These are phyloP conservation scores for Alternaria gaisen DNA, from an alignment of 2,329 filamentous ascomycete species.

Conservation along the genomic window DNA sequence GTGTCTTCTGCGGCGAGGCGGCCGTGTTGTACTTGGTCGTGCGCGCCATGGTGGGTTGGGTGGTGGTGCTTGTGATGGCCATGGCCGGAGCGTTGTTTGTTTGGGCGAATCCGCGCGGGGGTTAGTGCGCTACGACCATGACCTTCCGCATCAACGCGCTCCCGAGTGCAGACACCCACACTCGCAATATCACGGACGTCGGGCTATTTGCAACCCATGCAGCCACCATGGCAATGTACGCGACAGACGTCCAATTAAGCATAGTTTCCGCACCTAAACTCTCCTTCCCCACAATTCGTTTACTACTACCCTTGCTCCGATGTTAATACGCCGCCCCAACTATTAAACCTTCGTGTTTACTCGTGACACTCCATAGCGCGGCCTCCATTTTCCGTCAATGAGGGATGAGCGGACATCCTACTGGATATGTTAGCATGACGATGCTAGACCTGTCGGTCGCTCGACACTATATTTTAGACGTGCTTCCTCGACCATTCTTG, in stretches of 20 bases:
- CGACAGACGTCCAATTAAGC: slow-evolving; percentile 19
- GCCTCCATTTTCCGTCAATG: slow-evolving; percentile 19
- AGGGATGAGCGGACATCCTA: neutral
- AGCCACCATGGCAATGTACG: neutral
- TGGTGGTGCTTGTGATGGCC: too few relatives aligned
- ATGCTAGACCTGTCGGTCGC: neutral
- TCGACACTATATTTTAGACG: neutral
- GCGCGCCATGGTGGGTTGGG: slow-evolving; percentile 60
- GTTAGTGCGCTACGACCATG: too few relatives aligned
- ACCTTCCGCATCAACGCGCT: neutral
- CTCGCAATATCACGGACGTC: neutral
- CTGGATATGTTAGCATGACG: neutral
- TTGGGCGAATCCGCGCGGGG: too few relatives aligned
- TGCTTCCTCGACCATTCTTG: neutral
- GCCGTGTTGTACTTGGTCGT: slow-evolving; percentile 56
- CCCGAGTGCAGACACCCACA: neutral
- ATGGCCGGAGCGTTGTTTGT: too few relatives aligned
- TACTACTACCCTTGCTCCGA: slow-evolving; percentile 16
- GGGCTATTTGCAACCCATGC: slow-evolving; percentile 1
- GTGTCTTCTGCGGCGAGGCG: slow-evolving; percentile 60
- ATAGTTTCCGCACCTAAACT: slow-evolving; percentile 16
- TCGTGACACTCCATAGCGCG: slow-evolving; percentile 18
- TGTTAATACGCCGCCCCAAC: slow-evolving; percentile 16
- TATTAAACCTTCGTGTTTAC: slow-evolving; percentile 12
- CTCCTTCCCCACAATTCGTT: slow-evolving; percentile 26